Conservation (phyloP, 2,329 filamentous ascomycete genomes). For the Pseudopithomyces chartarum region DNA sequence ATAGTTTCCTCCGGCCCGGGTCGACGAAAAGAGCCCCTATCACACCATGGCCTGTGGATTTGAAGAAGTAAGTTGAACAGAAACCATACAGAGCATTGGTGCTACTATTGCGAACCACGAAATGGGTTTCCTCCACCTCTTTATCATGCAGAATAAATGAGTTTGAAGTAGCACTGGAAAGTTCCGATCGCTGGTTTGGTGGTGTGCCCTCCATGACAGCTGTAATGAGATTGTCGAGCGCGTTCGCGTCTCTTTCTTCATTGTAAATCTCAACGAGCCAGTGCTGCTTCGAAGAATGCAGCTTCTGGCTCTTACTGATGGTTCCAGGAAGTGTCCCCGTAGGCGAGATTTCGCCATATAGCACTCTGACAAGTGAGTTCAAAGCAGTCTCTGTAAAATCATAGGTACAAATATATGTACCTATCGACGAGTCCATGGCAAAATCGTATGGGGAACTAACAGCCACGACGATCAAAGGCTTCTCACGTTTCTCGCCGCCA, state of each 20-base stretch:
- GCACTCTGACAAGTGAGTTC: slow-evolving; percentile 78
- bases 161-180: slow-evolving; percentile 70
- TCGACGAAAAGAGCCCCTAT: slow-evolving; percentile 91
- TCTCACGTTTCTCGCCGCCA: slow-evolving; percentile 73
- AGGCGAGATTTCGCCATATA: slow-evolving; percentile 75
- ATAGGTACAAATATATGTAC: slow-evolving; percentile 93
- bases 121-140: slow-evolving; percentile 79
- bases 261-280: slow-evolving; percentile 94
- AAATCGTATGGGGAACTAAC: slow-evolving; percentile 98
- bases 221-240: slow-evolving; percentile 75
- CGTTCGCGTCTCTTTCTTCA: slow-evolving; percentile 73
- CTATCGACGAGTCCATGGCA: slow-evolving; percentile 86
- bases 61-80: slow-evolving; percentile 83
- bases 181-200: slow-evolving; percentile 69
- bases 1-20: slow-evolving; percentile 81
- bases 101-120: slow-evolving; percentile 91
- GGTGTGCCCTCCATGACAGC: slow-evolving; percentile 69
- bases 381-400: slow-evolving; percentile 95
- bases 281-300: slow-evolving; percentile 86
- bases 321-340: slow-evolving; percentile 68
- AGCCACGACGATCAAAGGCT: slow-evolving; percentile 86
- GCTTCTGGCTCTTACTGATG: slow-evolving; percentile 83
- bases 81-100: slow-evolving; percentile 92
- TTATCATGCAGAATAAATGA: slow-evolving; percentile 76
- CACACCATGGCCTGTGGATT: slow-evolving; percentile 70